Evolutionary conservation across 768 basidiomycete species (phyloP), one percentile per base, ranked within the genome.

Genomic region (Boletus speciosus): DNA sequence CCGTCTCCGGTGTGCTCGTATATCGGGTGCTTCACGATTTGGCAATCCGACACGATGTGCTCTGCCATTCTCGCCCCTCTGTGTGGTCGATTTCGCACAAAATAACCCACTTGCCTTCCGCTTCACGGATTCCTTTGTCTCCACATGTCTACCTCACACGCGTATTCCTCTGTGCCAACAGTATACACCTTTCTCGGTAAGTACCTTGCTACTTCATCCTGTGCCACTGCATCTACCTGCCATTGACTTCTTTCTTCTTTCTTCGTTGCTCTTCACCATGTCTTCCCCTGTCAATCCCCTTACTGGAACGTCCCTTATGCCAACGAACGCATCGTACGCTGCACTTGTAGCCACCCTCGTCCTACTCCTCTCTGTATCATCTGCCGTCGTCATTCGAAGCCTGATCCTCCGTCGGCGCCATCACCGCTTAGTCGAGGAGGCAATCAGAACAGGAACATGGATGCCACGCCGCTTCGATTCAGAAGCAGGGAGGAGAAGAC

Each of bases 401-500:
- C 76, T 86, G 54, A 56, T 86, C 38, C 74, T 87, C n/a, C 78
- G 86, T 3, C 71, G 84, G 14, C 78, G 86, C 4, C 82, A 84
- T 52, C 77, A 81, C 16, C 76, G 75, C 6, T 65, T 83, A 61
- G 72, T 86, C 32, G 83, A 81, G 49, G 83, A 86, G 55, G 84
- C 83, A 16, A 85, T 86, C 57, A 73, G 78, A 23, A 81, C 83
- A 54, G 85, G 85, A 9, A 83, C 83, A 7, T 85, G 81, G 78
- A 56, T 80, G 10, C 77, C 80, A 12, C 27, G 54, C n/a, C 58
- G 46, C 32, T 52, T 56, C 16, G 58, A 60, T 21, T 48, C 64
- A 1, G 11, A 49, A 12, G 5, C 48, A 6, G 64, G 60, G 3
- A 47, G 70, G 7, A 45, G 66, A 42, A 49, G 66, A 46, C 57